Evolutionary conservation across 129 eudicot species (phyloP), one percentile per base, ranked within the genome.

Genomic region (Escallonia rubra): DNA sequence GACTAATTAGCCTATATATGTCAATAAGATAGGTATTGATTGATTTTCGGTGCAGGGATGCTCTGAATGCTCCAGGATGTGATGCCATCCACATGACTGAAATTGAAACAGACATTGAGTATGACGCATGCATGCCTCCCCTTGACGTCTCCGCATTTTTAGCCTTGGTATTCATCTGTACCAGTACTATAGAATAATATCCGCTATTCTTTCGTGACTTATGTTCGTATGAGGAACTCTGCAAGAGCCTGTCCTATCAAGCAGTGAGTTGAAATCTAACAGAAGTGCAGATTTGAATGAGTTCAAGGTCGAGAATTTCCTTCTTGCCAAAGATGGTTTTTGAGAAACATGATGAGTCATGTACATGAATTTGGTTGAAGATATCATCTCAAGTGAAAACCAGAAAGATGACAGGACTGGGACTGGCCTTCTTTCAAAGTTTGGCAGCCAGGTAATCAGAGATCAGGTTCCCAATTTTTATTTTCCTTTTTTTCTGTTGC

Each of bases 81-180:
- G 84, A 86, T 58, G 96, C 90, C 9, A 86, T 89, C 73, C 94
- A 89, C 78, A 60, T 86, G 23, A 86, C 94, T 56, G 94, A 89
- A 69, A 81, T 89, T 56, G 85, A 80, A 65, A 41, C 74, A 23
- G 39, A 8, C 5, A 67, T 89, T 38, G 80, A 81, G 43, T 86
- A 93, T 76, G 96, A 89, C 68, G 83, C 87, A 45, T 89, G 79
- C 72, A 81, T 83, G 51, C 96, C 94, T 57, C 68, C 78, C 38
- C 64, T 89, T 73, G 90, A 89, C 63, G 60, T 62, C 59, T 78
- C 86, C 12, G 57, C 69, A 54, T 89, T 75, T 75, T 69, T 78
- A 69, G 47, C 96, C 84, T 44, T 89, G 96, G 93, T 83, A 81
- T 69, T 76, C 90, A 41, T 86, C 96, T 6, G 62, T 74, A 54